These are phyloP conservation scores for Murraya koenigii DNA, from an alignment of 345 rosid genomes.

Conservation along the genomic window DNA sequence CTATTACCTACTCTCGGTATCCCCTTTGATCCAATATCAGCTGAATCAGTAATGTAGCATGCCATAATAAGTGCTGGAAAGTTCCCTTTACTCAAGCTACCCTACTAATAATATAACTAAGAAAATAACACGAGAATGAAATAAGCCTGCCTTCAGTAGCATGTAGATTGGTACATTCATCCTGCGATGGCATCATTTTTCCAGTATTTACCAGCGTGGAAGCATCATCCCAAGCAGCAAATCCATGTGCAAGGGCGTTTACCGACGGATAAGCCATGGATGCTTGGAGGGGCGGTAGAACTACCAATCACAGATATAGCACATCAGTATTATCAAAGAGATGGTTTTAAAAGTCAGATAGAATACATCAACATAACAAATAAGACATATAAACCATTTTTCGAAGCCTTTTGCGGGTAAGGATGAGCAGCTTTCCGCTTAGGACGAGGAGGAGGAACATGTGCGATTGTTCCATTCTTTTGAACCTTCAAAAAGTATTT, in stretches of 20 bases:
- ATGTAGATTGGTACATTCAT: conserved; percentile 45
- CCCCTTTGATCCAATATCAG: conserved; percentile 86
- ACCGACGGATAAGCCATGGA: conserved; percentile 46
- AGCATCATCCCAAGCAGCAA: conserved; percentile 63
- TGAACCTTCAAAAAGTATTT: conserved; percentile 96
- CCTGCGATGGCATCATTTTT: conserved; percentile 42
- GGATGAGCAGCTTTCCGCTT: conserved; percentile 97
- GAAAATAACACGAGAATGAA: conserved; percentile 23
- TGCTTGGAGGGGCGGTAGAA: conserved; percentile 57
- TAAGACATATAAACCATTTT: conserved; percentile 52
- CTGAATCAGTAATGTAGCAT: conserved; percentile 78
- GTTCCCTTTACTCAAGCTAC: conserved; percentile 30
- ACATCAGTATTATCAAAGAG: conserved; percentile 10
- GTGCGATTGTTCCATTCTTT: conserved; percentile 85
- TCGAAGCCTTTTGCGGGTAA: conserved; percentile 90
- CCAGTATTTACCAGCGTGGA: conserved; percentile 47
- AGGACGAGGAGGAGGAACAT: conserved; percentile 97
- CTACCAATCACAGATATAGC: conserved; percentile 30
- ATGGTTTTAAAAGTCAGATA: background rate
- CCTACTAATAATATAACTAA: conserved; percentile 22
- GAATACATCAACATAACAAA: background rate
- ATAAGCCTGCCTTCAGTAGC: conserved; percentile 57
- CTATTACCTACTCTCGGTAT: conserved; percentile 45
- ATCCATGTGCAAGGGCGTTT: conserved; percentile 46
- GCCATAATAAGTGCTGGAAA: conserved; percentile 73